Evolutionary conservation across 306 rosid species (phyloP).

Genomic region (Fragaria ananassa): DNA sequence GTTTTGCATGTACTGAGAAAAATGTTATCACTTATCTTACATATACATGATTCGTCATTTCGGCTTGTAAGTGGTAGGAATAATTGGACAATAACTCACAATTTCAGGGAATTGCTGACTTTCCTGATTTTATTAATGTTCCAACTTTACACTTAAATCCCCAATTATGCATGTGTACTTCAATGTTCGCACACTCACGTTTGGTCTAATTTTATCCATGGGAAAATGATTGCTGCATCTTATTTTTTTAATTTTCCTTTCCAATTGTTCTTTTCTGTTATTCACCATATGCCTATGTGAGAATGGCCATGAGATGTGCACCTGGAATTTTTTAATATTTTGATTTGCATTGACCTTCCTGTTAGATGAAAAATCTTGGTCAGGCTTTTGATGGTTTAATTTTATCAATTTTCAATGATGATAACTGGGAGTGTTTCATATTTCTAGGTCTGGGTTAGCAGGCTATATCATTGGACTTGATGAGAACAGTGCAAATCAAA

Average conservation of each 20-base stretch:
- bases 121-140: not conserved
- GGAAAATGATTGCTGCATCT: not conserved
- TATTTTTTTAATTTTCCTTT: not conserved
- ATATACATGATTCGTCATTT: not conserved
- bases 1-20: not conserved
- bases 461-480: conserved; percentile 80
- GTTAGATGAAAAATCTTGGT: not conserved
- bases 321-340: not conserved
- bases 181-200: not conserved
- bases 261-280: not conserved
- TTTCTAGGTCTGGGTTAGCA: conserved; percentile 79
- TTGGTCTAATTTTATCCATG: not conserved
- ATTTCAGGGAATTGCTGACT: not conserved
- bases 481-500: conserved; percentile 51
- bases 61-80: not conserved
- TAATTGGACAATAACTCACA: not conserved
- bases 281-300: not conserved
- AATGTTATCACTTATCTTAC: not conserved
- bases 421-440: conserved; percentile 22
- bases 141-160: not conserved
- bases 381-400: not conserved
- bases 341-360: not conserved
- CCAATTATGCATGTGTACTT: not conserved
- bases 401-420: conserved; percentile 1
- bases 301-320: not conserved